Evolutionary conservation across 176 grass and related monocot species (phyloP), one percentile per base, ranked within the genome.

Genomic region (Carex cristatella): DNA sequence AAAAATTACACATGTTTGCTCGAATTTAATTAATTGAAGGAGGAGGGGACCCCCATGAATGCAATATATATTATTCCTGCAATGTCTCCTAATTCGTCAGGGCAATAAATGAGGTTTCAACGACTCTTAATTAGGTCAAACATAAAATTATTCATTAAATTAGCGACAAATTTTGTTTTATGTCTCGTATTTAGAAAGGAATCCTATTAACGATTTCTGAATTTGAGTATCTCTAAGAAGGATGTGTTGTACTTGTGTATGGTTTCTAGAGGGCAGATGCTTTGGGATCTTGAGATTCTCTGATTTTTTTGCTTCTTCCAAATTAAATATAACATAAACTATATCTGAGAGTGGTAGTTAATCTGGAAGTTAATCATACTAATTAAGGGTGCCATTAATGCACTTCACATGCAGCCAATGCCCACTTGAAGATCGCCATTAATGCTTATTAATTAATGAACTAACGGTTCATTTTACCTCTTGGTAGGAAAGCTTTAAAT

Each of bases 171-270:
- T 72, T 72, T 72, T 19, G 23, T 10, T 75, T 75, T 55, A 4
- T 55, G 46, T 54, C 46, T 28, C 72, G 1, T 76, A 10, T 55
- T 76, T 55, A 30, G 48, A 31, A 54, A 76, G 72, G 66, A 54
- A 76, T 44, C 57, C 33, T 63, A 81, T 81, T 44, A 59, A 59
- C 30, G 9, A 23, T 27, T 30, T 28, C 19, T 55, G 48, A 15
- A 11, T 31, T 31, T 55, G 48, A 7, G 32, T 42, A 3, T 81
- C 56, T 63, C 57, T 60, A 32, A 44, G 18, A 31, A 13, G 57
- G 57, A 81, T 81, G 37, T 81, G 79, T 62, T 81, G 57, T 62
- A 81, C 79, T 37, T 81, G 19, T 81, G 79, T 81, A 40, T 61
- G 79, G 31, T 81, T 81, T 33, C 46, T 23, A 63, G 57, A 81